phyloP scores from a whole-genome alignment of 495 filamentous ascomycete genomes.

The Parachaetomium inaequale region DNA sequence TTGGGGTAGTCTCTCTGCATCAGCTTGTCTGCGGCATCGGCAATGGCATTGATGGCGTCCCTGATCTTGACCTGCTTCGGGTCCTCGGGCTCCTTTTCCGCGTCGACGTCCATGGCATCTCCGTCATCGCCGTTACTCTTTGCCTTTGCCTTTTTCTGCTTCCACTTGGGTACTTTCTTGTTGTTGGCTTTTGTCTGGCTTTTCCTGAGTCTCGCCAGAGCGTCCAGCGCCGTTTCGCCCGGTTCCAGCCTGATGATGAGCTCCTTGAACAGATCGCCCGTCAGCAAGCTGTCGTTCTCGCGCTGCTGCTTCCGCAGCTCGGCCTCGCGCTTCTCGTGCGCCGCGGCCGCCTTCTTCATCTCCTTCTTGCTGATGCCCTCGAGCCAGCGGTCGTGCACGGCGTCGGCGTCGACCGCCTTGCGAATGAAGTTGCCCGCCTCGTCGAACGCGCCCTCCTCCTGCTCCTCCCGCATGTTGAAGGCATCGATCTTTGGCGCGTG shows the following conservation, averaged over 20 bases:
- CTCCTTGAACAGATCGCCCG: slow-evolving; percentile 65
- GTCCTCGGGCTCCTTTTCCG: slow-evolving; percentile 53
- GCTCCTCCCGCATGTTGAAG: slow-evolving; percentile 88
- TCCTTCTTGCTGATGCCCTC: slow-evolving; percentile 91
- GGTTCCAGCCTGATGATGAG: slow-evolving; percentile 71
- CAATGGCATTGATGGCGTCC: slow-evolving; percentile 74
- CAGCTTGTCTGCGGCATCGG: slow-evolving; percentile 81
- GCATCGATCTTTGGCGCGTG: slow-evolving; percentile 95
- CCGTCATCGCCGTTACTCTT: slow-evolving; percentile 29
- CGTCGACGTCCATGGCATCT: slow-evolving; percentile 63
- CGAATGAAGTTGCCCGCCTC: slow-evolving; percentile 85
- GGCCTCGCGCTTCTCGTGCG: slow-evolving; percentile 79
- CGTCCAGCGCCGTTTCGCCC: slow-evolving; percentile 86
- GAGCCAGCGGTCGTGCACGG: slow-evolving; percentile 87
- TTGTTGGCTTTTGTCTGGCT: slow-evolving; percentile 54
- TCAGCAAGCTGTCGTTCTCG: slow-evolving; percentile 68
- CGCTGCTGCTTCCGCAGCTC: slow-evolving; percentile 65
- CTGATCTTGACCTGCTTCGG: slow-evolving; percentile 65
- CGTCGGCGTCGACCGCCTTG: slow-evolving; percentile 85
- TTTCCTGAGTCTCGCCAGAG: slow-evolving; percentile 75
- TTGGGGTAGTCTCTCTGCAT: slow-evolving; percentile 76
- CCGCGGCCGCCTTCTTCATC: slow-evolving; percentile 80
- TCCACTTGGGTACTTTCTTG: slow-evolving; percentile 60
- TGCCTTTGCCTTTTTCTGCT: slow-evolving; percentile 51
- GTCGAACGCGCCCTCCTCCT: slow-evolving; percentile 92